These are phyloP conservation scores for Pleurotus sapidus DNA, from an alignment of 768 basidiomycete genomes.

Conservation along the genomic window DNA sequence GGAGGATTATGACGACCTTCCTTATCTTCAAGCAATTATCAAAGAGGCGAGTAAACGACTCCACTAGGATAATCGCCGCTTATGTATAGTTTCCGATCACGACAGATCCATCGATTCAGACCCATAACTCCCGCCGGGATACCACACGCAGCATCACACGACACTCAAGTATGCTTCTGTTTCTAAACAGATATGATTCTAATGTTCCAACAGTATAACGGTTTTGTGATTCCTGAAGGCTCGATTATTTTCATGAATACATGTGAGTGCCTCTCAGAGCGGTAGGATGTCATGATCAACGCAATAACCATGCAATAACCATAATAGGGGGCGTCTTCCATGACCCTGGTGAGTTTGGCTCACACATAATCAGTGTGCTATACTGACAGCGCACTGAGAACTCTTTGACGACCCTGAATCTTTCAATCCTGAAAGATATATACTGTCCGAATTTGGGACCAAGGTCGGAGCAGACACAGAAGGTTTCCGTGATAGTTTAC, in stretches of 20 bases:
- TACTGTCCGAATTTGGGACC: background rate
- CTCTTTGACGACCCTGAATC: background rate
- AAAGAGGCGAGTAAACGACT: background rate
- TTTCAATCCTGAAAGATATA: background rate
- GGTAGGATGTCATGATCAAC: background rate
- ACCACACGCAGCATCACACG: background rate
- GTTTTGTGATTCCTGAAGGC: background rate
- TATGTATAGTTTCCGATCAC: no score
- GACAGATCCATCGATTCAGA: background rate
- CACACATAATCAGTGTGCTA: background rate
- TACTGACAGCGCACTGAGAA: background rate
- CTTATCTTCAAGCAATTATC: background rate
- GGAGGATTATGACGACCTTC: background rate
- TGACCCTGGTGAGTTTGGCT: background rate
- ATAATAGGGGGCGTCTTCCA: background rate
- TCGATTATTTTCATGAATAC: background rate
- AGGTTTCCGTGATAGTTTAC: background rate
- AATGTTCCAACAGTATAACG: background rate
- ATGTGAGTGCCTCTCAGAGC: background rate
- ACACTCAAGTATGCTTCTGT: background rate
- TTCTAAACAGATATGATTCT: background rate
- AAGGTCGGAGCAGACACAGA: background rate
- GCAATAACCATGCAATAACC: no score
- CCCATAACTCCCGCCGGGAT: background rate
- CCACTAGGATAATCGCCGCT: conserved; percentile 10